Conservation (phyloP, 257 asterid species). For the Solanum etuberosum region DNA sequence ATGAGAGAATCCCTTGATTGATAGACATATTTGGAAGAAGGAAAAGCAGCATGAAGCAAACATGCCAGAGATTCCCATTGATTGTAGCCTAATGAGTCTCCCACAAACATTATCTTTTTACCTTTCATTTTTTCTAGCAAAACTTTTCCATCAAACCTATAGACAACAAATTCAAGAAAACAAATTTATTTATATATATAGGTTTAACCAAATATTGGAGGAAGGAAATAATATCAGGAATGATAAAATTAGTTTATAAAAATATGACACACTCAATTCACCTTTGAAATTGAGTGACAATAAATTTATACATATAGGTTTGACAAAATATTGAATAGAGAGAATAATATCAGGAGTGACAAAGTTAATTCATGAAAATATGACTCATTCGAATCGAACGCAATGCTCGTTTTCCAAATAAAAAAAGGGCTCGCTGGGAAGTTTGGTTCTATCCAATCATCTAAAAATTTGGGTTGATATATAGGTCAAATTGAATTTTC, state of each 20-base stretch:
- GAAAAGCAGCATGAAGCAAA: conserved; percentile 38
- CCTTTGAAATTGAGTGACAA: background rate
- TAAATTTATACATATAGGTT: background rate
- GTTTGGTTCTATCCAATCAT: too few relatives aligned
- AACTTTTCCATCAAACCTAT: too few relatives aligned
- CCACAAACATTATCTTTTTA: conserved; percentile 22
- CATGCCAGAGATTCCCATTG: conserved; percentile 67
- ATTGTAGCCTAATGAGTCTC: conserved; percentile 51
- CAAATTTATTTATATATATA: background rate
- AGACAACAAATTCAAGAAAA: background rate
- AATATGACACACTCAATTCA: too few relatives aligned
- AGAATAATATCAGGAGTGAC: background rate
- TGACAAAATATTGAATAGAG: background rate
- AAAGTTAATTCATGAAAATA: background rate
- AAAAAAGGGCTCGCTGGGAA: too few relatives aligned
- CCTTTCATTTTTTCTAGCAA: background rate
- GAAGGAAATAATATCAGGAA: too few relatives aligned
- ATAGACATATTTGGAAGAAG: conserved; percentile 20
- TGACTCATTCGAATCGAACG: background rate
- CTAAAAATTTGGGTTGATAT: too few relatives aligned
- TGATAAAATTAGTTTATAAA: too few relatives aligned
- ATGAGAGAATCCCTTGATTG: conserved; percentile 6
- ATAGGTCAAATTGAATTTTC: too few relatives aligned
- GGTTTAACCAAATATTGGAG: background rate
- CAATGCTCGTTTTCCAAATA: too few relatives aligned